Percentiles rank a stretch among this genome's conserved stretches.
phyloP scores from a whole-genome alignment of 768 basidiomycete species.

The Podaxis mareebaensis region DNA sequence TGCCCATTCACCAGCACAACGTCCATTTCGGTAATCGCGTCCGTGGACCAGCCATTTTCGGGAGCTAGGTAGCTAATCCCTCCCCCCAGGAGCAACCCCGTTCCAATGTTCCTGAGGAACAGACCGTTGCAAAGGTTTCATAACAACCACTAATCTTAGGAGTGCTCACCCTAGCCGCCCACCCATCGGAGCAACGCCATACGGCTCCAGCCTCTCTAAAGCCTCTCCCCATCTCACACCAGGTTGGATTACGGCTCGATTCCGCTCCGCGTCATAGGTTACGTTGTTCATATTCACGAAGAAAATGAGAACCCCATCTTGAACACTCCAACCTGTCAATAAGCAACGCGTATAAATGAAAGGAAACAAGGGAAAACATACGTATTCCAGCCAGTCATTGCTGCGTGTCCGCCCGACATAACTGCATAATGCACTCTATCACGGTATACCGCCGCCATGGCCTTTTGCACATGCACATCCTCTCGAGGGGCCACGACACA shows the following conservation, averaged over 20 bases:
- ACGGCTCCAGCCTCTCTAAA: constrained; percentile 31
- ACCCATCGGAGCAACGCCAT: constrained; percentile 44
- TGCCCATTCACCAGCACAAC: constrained; percentile 42
- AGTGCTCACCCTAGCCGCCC: constrained; percentile 35
- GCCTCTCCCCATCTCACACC: constrained; percentile 45
- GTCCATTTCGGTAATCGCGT: constrained; percentile 37
- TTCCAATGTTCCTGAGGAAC: constrained; percentile 37
- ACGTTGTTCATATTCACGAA: constrained; percentile 40
- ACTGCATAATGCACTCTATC: constrained; percentile 39
- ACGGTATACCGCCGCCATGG: constrained; percentile 38
- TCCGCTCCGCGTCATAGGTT: constrained; percentile 34
- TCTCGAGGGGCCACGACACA: constrained; percentile 38
- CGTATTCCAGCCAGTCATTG: constrained; percentile 46
- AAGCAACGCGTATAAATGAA: constrained; percentile 5
- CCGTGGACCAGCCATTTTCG: constrained; percentile 41
- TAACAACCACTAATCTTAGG: background rate
- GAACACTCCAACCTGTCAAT: constrained; percentile 28
- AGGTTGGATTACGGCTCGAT: constrained; percentile 42
- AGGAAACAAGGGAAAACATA: constrained; percentile 22
- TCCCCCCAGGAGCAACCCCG: constrained; percentile 44
- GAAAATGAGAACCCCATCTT: constrained; percentile 37
- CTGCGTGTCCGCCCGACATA: constrained; percentile 42
- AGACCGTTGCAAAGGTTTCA: background rate
- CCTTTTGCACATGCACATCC: constrained; percentile 33
- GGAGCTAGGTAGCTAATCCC: constrained; percentile 41